A percentile compares a stretch with the other conserved stretches of the same genome.
Evolutionary conservation across 768 basidiomycete genomes (phyloP).

Genomic region (Macrocybe gigantea): DNA sequence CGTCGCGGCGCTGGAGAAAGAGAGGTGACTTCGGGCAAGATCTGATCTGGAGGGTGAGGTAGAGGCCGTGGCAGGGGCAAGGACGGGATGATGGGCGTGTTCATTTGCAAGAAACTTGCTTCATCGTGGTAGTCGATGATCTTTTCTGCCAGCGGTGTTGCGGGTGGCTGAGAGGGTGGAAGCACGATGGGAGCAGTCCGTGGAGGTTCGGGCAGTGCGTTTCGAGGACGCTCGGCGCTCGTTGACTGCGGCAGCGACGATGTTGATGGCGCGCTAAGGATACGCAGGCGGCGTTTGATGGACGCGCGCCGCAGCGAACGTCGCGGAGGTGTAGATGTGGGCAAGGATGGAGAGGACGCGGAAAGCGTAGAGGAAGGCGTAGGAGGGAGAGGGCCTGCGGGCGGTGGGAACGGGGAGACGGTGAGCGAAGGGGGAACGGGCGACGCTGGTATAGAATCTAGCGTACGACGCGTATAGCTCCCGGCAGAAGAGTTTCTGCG

Average conservation of each 20-base stretch:
- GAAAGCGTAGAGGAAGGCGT: slow-evolving; percentile 10
- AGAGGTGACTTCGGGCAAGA: slow-evolving; percentile 33
- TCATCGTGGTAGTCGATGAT: slow-evolving; percentile 48
- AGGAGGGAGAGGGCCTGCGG: not conserved
- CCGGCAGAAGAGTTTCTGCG: slow-evolving; percentile 32
- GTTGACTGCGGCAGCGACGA: slow-evolving; percentile 6
- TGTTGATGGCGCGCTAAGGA: slow-evolving; percentile 54
- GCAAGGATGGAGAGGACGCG: slow-evolving; percentile 36
- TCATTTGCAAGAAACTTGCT: slow-evolving; percentile 55
- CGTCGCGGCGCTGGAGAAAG: slow-evolving; percentile 63
- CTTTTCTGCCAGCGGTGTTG: slow-evolving; percentile 62
- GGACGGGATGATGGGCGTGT: slow-evolving; percentile 38
- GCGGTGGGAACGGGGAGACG: not conserved
- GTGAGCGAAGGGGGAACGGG: slow-evolving; percentile 25
- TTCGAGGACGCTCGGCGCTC: not conserved
- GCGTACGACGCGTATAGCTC: slow-evolving; percentile 17
- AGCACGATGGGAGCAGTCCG: slow-evolving; percentile 5
- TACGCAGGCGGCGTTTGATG: slow-evolving; percentile 60
- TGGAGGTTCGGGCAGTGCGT: too few species aligned
- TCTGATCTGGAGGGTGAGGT: slow-evolving; percentile 18
- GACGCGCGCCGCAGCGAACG: slow-evolving; percentile 28
- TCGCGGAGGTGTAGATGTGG: slow-evolving; percentile 8
- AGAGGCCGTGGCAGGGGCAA: slow-evolving; percentile 22
- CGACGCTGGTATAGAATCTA: slow-evolving; percentile 41
- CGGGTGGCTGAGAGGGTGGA: slow-evolving; percentile 21